Base-by-base conservation (phyloP, 192 early-diverging fungal species). In the Gonapodya prolifera region DNA sequence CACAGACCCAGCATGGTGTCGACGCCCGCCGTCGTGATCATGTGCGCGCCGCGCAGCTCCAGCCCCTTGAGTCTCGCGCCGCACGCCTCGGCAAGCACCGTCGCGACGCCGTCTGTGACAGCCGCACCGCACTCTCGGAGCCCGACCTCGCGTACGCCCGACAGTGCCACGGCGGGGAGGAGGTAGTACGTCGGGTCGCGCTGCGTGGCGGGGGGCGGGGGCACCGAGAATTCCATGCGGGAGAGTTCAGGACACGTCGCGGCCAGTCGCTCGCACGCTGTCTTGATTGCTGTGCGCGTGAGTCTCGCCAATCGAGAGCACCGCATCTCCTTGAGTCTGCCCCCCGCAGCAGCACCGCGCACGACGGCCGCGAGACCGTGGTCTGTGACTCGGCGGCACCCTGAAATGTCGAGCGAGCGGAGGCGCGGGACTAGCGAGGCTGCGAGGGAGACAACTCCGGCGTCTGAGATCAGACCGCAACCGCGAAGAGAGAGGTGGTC, bases 331-430 rank as follows among this genome's bases (percentile, higher is more conserved):
- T 8, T 30, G 8, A 73, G 31, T 8, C 71, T 32, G 16, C 28
- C 71, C 28, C 18, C 71, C 16, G 71, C 71, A 8, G 18, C 16
- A 2, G 29, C 18, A 29, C 71, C 28, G 18, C 71, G 16, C 28
- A 32, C 71, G 18, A 73, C 18, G 2, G 18, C 28, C 8, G 32
- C 28, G 28, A 73, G 71, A 8, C 71, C 71, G 31, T 73, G 71
- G 71, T 73, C 71, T 29, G 71, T 30, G 18, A 73, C 32, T 8
- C 71, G 71, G 18, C 71, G 71, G 71, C 71, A 73, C 29, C 71
- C 71, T 13, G 71, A 73, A 32, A 73, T 29, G 71, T 73, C 71
- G 18, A 73, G 31, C 16, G 16, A 30, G 71, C 71, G 71, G 8
- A 73, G 71, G 31, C 8, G 8, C 8, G 71, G 71, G 31, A 16